Percentiles rank a stretch among this genome's conserved stretches.
phyloP scores from a whole-genome alignment of 352 stramenopile species.

The Pythium myriotylum region DNA sequence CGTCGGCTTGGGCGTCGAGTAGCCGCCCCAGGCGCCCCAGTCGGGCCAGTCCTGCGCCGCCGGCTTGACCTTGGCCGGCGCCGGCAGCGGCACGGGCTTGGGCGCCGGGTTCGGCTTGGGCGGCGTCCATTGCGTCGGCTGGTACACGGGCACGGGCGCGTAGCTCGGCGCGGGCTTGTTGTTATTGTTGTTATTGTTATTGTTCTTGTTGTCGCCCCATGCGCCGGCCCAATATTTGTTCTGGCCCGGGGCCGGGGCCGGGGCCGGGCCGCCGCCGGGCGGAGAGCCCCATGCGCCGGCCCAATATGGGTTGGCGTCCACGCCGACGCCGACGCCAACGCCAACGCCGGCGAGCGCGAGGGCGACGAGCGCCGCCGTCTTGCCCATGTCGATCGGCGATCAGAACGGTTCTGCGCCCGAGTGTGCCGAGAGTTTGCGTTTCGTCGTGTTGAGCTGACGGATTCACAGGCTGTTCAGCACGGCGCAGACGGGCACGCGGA shows the following conservation, averaged over 20 bases:
- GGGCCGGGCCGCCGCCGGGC: not conserved
- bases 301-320: constrained; percentile 14
- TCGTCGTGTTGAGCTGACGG: too few relatives aligned
- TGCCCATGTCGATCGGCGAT: too few relatives aligned
- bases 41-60: too few relatives aligned
- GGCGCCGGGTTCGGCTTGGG: not conserved
- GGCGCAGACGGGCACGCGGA: too few relatives aligned
- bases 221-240: constrained; percentile 4
- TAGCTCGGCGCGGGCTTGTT: not conserved
- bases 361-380: not conserved
- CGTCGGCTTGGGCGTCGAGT: not conserved
- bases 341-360: not conserved
- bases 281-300: constrained; percentile 5
- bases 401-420: too few relatives aligned
- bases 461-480: too few relatives aligned
- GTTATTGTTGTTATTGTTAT: too few relatives aligned
- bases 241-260: not conserved
- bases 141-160: constrained; percentile 4
- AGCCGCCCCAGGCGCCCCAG: too few relatives aligned
- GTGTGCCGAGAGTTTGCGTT: too few relatives aligned
- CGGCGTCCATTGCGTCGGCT: not conserved
- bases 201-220: constrained; percentile 5
- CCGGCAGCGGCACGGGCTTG: not conserved
- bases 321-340: not conserved
- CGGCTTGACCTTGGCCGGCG: not conserved